These are phyloP conservation scores for Collybiopsis confluens DNA, from an alignment of 768 basidiomycete species.

Conservation along the genomic window DNA sequence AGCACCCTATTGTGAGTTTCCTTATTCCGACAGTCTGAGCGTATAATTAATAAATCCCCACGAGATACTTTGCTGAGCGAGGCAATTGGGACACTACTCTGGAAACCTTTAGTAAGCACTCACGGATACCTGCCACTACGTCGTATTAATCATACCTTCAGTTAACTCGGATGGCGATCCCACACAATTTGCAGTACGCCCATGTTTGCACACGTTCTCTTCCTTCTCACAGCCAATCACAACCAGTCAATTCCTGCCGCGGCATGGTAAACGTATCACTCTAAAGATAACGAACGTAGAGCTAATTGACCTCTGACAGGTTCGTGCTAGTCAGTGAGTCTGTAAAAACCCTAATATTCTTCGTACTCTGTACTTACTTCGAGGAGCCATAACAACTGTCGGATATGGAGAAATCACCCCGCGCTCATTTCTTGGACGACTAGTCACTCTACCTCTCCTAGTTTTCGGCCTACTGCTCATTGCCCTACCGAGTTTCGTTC, in stretches of 20 bases:
- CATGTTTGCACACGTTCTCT: neutral
- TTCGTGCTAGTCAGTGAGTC: conserved; percentile 77
- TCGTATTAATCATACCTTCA: too few relatives aligned
- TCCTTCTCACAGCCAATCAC: neutral
- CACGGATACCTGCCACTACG: too few relatives aligned
- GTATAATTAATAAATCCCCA: conserved; percentile 25
- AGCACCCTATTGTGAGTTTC: conserved; percentile 71
- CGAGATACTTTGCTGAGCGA: conserved; percentile 80
- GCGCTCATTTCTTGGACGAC: conserved; percentile 78
- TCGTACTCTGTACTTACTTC: conserved; percentile 6
- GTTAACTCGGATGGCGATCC: conserved; percentile 82
- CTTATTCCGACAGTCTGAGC: neutral
- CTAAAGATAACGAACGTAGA: neutral
- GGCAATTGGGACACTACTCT: conserved; percentile 85
- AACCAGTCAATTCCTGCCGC: conserved; percentile 65
- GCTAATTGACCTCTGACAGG: conserved; percentile 24
- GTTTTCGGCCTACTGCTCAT: conserved; percentile 86
- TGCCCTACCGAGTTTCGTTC: conserved; percentile 87
- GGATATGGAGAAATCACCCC: conserved; percentile 93
- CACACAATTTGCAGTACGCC: conserved; percentile 65
- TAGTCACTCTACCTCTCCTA: conserved; percentile 82
- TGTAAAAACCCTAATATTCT: neutral
- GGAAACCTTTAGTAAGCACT: conserved; percentile 50
- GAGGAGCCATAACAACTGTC: conserved; percentile 79
- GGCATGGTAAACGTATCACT: conserved; percentile 56